Base-by-base conservation (phyloP, 2,329 filamentous ascomycete genomes). In the Laburnicola sp. region DNA sequence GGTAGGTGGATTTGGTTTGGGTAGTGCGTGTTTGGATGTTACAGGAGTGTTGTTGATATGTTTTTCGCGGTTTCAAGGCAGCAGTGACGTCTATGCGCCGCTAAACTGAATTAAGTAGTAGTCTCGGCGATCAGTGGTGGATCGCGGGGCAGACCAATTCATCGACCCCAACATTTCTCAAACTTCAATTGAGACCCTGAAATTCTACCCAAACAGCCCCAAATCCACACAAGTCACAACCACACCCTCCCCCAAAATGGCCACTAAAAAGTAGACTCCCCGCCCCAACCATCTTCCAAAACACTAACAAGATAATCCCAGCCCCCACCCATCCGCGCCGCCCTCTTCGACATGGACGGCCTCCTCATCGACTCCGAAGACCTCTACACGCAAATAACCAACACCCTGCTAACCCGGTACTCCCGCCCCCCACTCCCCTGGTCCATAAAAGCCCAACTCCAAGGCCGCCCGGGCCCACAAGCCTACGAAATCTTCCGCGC, bases 271-370 rank as follows among this genome's bases (percentile, higher is more conserved):
- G 57, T 59, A 57, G 89, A 73, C 41, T 25, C 23, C 37, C 40
- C 16, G 25, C 22, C 27, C n/a, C 35, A 34, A 45, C 11, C 22
- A 37, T 8, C 28, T 50, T 37, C 50, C 48, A 31, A 36, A 9
- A 28, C 88, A 96, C 74, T 97, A 23, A 97, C 0, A 8, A 58
- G 34, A 91, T 60, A 40, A 8, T 56, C 56, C 53, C 58, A 63
- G 48, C 64, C 69, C 86, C 91, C 73, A 88, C 89, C 21, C 85
- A 81, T 97, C 52, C 84, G 91, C 62, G 94, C 93, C 62, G 97
- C 92, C 74, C 86, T 99, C 59, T 97, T 99, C 73, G 94, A 99
- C 79, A 97, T 97, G 92, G 94, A 99, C 74, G 94, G 94, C 54
- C 86, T 99, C 31, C 84, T 99, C 21, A 88, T 99, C 69, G 86